Base-by-base conservation (phyloP, 179 eudicot genomes). In the Spergularia azorica region DNA sequence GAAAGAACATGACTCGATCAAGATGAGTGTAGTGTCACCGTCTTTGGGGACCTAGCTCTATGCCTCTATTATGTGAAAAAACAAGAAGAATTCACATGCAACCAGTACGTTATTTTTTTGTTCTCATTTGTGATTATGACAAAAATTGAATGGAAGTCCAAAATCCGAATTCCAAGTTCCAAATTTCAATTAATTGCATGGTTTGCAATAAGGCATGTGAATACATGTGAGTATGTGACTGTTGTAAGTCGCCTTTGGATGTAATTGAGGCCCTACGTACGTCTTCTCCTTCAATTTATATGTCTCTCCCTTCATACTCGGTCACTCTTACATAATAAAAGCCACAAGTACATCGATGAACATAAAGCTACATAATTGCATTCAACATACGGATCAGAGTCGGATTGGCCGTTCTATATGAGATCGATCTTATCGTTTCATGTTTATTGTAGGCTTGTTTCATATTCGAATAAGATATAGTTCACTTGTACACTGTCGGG, bases 41-140 rank as follows among this genome's bases (percentile, higher is more conserved):
- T 26, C 13, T 11, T 8, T 61, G 72, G 80, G 70, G 70, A 4
- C 16, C 51, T 39, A 6, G 48, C 48, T 56, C 59, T 20, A 39
- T 21, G 10, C 9, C 6, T 52, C 67, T 9, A 26, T 21, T 56
- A 7, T 38, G 2, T 60, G 2, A 43, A 50, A 69, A 67, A 41
- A 75, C 78, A 74, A 75, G 18, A 64, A 50, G 20, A 52, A 20
- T 76, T 80, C 83, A 80, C 83, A 75, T 80, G 83, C 48, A 50
- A 63, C 38, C 21, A 36, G 76, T 58, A 63, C 73, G 15, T 21
- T 14, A n/a, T 41, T 51, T 54, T 46, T n/a, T 56, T 18, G 63
- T 79, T 62, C 56, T 51, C 63, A 39, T 51, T 62, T 51, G 63
- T 73, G 69, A 62, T 73, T 48, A 20, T 21, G 81, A 79, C 81